A percentile compares a stretch with the other conserved stretches of the same genome.
These are phyloP conservation scores for Erythrophleum fordii DNA, from an alignment of 306 rosid genomes.

Conservation along the genomic window DNA sequence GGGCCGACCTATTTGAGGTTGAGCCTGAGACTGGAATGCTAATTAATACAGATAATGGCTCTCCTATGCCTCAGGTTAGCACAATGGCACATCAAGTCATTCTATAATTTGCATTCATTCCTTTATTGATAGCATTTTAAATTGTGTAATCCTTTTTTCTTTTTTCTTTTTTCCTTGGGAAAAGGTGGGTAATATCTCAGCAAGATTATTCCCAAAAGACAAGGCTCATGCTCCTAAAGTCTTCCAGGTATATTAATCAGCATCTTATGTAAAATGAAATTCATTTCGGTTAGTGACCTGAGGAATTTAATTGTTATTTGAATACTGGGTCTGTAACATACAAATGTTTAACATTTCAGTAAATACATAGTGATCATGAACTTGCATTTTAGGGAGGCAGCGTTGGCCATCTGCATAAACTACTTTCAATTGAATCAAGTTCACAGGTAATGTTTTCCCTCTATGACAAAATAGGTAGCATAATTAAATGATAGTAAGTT, in stretches of 20 bases:
- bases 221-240: constrained; percentile 61
- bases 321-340: constrained; percentile 10
- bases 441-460: constrained; percentile 67
- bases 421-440: constrained; percentile 90
- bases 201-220: constrained; percentile 47
- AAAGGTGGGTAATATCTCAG: constrained; percentile 81
- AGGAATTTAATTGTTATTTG: not conserved
- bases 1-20: constrained; percentile 89
- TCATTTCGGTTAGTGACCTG: not conserved
- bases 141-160: not conserved
- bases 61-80: constrained; percentile 91
- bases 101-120: constrained; percentile 8
- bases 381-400: constrained; percentile 81
- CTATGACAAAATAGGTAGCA: not conserved
- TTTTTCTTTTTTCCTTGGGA: not conserved
- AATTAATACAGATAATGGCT: constrained; percentile 92
- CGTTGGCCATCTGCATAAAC: constrained; percentile 89
- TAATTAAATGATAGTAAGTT: not conserved
- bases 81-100: constrained; percentile 22
- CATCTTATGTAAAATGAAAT: constrained; percentile 3
- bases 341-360: constrained; percentile 17
- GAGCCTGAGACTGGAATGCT: constrained; percentile 95
- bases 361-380: constrained; percentile 26
- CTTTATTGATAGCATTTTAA: constrained; percentile 23
- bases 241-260: constrained; percentile 72